Evolutionary conservation across 148 eudicot genomes (phyloP).

Genomic region (Cornus controversa): DNA sequence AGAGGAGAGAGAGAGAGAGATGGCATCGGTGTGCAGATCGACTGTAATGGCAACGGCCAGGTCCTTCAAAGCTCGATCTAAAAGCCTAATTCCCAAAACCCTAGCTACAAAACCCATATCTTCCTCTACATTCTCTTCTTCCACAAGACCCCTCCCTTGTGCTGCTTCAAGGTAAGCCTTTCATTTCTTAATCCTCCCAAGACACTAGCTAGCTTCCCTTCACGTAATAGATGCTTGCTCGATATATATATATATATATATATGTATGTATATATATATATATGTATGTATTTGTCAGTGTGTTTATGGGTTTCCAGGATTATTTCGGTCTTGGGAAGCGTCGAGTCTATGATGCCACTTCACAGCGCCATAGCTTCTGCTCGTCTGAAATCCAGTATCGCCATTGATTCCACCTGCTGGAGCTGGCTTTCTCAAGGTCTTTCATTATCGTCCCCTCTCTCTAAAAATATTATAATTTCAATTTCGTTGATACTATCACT

Average conservation of each 20-base stretch:
- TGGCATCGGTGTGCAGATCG: slow-evolving; percentile 15
- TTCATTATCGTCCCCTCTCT: not conserved
- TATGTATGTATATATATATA: not conserved
- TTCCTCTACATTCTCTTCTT: not conserved
- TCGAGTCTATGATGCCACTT: slow-evolving; percentile 62
- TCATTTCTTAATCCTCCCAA: not conserved
- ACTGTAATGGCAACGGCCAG: slow-evolving; percentile 5
- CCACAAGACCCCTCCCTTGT: slow-evolving; percentile 11
- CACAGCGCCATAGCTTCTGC: slow-evolving; percentile 67
- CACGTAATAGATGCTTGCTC: not conserved
- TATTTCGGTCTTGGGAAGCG: slow-evolving; percentile 15
- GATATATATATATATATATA: not conserved
- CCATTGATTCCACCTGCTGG: slow-evolving; percentile 59
- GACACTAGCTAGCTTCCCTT: too few relatives aligned
- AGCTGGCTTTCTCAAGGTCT: slow-evolving; percentile 62
- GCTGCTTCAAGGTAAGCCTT: slow-evolving; percentile 13
- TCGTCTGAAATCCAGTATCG: slow-evolving; percentile 51
- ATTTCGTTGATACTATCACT: too few relatives aligned
- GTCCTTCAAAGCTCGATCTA: slow-evolving; percentile 1
- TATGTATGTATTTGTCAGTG: not conserved
- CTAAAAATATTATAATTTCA: too few relatives aligned
- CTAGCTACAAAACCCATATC: slow-evolving; percentile 6
- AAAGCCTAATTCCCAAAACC: not conserved
- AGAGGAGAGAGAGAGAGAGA: not conserved
- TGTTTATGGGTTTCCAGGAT: slow-evolving; percentile 11